Evolutionary conservation across 495 filamentous ascomycete genomes (phyloP), one percentile per base, ranked within the genome.

Genomic region (Pseudoneurospora amorphoporcata): DNA sequence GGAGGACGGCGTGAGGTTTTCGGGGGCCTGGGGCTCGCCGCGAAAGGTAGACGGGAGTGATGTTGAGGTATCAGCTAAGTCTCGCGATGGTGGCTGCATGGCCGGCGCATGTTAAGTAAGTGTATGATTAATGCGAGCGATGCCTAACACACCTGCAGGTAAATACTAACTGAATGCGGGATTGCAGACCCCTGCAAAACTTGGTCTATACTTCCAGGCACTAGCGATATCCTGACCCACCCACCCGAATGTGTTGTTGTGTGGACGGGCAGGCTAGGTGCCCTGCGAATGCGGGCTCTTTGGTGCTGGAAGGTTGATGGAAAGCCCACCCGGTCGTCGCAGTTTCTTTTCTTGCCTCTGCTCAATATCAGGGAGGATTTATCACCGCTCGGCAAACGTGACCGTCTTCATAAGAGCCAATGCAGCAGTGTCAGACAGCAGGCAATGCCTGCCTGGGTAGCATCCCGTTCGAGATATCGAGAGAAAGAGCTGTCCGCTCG

Each of bases 101-200:
- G 77, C 74, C 16, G 72, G 70, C 43, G 42, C 14, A 65, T 65
- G 70, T 58, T 35, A 71, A 38, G 29, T 2, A 32, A 32, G 7
- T 45, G 39, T 42, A 42, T 42, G 40, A 14, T 3, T 4, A 4
- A 40, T 4, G 0, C 10, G 12, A 14, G 39, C 39, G 16, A 42
- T 16, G 8, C 6, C 40, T 40, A 43, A 43, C 39, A 43, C 12
- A 19, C 19, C 19, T 37, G n/a, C 23, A 38, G 23, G 9, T 35
- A 58, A 58, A 58, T 16, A 71, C 70, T 29, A 38, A 45, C 42
- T 10, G 29, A 65, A 77, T 76, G 73, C 77, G 72, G 74, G 77
- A 77, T 73, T 73, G 75, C 70, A 69, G 76, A 77, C 75, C 77
- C 78, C 74, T 79, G 75, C 76, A 77, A 74, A 37, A 79, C 75